phyloP scores from a whole-genome alignment of 1,139 yeast genomes.

The Pichia sp. region DNA sequence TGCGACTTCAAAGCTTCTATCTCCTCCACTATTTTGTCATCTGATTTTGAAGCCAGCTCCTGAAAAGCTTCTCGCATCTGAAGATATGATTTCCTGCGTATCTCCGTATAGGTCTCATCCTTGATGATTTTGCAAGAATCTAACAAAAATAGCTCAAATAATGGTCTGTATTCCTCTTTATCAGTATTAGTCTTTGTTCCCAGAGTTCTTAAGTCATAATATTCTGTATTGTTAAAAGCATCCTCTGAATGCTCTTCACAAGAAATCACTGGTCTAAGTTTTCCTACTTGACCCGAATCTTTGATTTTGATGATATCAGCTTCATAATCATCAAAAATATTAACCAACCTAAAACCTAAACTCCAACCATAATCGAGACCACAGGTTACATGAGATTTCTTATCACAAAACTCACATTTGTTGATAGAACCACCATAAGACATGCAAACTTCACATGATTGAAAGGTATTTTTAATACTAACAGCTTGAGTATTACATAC shows the following conservation, averaged over 20 bases:
- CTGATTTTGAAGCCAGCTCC: constrained; percentile 5
- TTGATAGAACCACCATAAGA: constrained; percentile 35
- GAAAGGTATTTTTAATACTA: constrained; percentile 21
- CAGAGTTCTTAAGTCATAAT: constrained; percentile 28
- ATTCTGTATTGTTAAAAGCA: too few relatives aligned
- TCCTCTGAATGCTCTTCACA: constrained; percentile 45
- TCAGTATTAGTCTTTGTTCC: constrained; percentile 28
- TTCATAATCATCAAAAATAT: constrained; percentile 19
- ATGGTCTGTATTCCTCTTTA: constrained; percentile 30
- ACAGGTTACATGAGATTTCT: constrained; percentile 56
- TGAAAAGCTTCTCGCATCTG: constrained; percentile 6
- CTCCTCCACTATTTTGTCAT: not conserved
- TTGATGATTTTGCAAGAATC: constrained; percentile 30
- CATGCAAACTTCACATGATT: constrained; percentile 36
- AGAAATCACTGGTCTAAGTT: constrained; percentile 35
- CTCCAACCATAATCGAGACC: constrained; percentile 45
- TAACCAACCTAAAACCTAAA: constrained; percentile 39
- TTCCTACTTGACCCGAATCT: constrained; percentile 29
- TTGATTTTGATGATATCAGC: constrained; percentile 25
- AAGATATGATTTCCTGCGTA: constrained; percentile 19
- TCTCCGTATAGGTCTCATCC: constrained; percentile 10
- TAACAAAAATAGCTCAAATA: constrained; percentile 38
- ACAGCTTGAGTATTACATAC: constrained; percentile 28
- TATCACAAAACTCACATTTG: constrained; percentile 37
- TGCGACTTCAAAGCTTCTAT: constrained; percentile 1